Percentiles rank a stretch among this genome's conserved stretches.
These are phyloP conservation scores for Suillus sp. DNA, from an alignment of 768 basidiomycete genomes.

Conservation along the genomic window DNA sequence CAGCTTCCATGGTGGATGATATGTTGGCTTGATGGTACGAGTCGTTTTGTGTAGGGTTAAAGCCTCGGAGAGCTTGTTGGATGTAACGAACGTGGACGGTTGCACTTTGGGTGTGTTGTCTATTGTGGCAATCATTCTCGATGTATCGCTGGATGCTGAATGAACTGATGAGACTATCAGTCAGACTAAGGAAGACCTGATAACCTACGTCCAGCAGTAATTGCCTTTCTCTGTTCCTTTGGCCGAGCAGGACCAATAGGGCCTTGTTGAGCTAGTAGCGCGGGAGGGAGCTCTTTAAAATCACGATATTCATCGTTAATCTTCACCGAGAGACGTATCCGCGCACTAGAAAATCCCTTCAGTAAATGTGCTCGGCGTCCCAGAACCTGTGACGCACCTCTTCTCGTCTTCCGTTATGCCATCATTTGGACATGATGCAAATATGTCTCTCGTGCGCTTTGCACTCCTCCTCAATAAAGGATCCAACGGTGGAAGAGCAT, in stretches of 20 bases:
- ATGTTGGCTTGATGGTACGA: slow-evolving; percentile 91
- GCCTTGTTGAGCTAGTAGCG: slow-evolving; percentile 79
- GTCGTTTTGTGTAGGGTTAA: slow-evolving; percentile 92
- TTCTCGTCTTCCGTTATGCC: slow-evolving; percentile 65
- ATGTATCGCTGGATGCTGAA: slow-evolving; percentile 46
- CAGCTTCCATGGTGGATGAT: slow-evolving; percentile 96
- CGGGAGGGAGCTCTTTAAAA: slow-evolving; percentile 80
- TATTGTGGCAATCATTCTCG: slow-evolving; percentile 70
- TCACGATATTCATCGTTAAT: slow-evolving; percentile 89
- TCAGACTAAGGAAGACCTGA: not conserved
- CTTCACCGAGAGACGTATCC: slow-evolving; percentile 78
- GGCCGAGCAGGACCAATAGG: slow-evolving; percentile 81
- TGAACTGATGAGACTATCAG: slow-evolving; percentile 18
- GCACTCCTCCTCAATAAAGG: slow-evolving; percentile 62
- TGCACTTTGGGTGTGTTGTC: slow-evolving; percentile 70
- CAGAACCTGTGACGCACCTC: slow-evolving; percentile 47
- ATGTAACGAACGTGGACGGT: slow-evolving; percentile 70
- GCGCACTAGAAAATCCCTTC: slow-evolving; percentile 46
- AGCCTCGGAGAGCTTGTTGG: slow-evolving; percentile 77
- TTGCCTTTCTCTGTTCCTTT: slow-evolving; percentile 60
- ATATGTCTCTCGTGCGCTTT: slow-evolving; percentile 74
- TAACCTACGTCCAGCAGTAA: slow-evolving; percentile 69
- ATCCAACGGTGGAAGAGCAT: slow-evolving; percentile 65
- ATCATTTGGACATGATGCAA: slow-evolving; percentile 66
- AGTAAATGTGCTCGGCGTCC: not conserved